Evolutionary conservation across 129 eudicot species (phyloP).

Genomic region (Cynara cardunculus): DNA sequence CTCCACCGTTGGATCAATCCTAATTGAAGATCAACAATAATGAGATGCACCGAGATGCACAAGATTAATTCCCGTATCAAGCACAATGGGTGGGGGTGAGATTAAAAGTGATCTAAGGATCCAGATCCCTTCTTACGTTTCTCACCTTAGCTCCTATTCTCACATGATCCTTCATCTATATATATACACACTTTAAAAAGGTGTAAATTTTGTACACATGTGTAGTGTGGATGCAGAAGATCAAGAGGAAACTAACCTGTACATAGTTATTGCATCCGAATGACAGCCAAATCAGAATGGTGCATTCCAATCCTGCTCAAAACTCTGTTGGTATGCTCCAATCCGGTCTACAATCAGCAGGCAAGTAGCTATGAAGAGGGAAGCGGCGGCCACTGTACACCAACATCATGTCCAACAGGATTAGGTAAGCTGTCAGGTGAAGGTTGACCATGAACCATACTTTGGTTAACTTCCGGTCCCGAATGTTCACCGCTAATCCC

Average conservation of each 20-base stretch:
- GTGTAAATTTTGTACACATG: not conserved
- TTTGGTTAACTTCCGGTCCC: conserved; percentile 21
- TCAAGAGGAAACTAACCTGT: conserved; percentile 43
- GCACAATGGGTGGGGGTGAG: too few species aligned
- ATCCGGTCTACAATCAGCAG: conserved; percentile 35
- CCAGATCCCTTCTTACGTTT: too few species aligned
- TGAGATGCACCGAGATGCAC: too few species aligned
- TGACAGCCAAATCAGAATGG: conserved; percentile 19
- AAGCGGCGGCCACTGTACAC: conserved; percentile 35
- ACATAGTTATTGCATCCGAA: conserved; percentile 36
- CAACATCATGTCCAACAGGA: conserved; percentile 29
- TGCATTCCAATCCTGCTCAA: conserved; percentile 7
- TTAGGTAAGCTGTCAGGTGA: conserved; percentile 29
- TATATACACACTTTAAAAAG: not conserved
- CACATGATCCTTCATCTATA: too few species aligned
- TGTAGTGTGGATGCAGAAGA: not conserved
- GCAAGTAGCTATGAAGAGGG: conserved; percentile 13
- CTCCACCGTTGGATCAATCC: too few species aligned
- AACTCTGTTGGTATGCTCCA: conserved; percentile 18
- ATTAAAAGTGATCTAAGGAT: too few species aligned
- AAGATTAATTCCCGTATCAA: too few species aligned
- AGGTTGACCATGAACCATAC: conserved; percentile 34
- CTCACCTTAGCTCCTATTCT: too few species aligned
- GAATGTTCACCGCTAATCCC: conserved; percentile 22
- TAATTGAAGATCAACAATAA: too few species aligned